A percentile compares a stretch with the other conserved stretches of the same genome.
Evolutionary conservation across 2,329 filamentous ascomycete genomes (phyloP).

Genomic region (Triangularia setosa): DNA sequence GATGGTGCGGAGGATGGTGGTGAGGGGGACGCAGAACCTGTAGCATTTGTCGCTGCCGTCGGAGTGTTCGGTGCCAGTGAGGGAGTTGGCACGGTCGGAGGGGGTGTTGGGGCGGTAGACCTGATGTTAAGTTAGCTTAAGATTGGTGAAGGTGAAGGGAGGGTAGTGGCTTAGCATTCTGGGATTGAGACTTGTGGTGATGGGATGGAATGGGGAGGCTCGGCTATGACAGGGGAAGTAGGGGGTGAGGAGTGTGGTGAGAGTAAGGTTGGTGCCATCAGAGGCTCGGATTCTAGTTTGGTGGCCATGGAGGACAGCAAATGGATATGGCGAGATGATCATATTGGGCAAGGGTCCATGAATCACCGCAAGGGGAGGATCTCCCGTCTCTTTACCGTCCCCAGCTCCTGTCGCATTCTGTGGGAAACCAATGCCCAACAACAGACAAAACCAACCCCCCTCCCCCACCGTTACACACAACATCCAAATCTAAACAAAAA

Average conservation of each 20-base stretch:
- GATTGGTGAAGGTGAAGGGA: background rate
- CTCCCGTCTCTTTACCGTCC: background rate
- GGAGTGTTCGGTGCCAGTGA: background rate
- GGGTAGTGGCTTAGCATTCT: slow-evolving; percentile 1
- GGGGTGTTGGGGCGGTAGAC: slow-evolving; percentile 14
- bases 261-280: background rate
- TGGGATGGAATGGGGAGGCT: background rate
- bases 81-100: background rate
- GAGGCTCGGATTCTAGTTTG: background rate
- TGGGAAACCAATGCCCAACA: background rate
- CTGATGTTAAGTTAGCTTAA: background rate
- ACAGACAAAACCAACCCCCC: background rate
- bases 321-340: too few species aligned
- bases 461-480: background rate
- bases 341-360: too few species aligned
- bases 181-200: background rate
- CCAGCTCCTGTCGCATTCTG: too few species aligned
- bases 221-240: background rate
- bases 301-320: background rate
- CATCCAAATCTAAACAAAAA: background rate
- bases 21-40: background rate
- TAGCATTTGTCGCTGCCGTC: background rate
- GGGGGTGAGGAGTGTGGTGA: background rate
- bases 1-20: background rate
- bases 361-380: background rate